These are phyloP conservation scores for Ormosia emarginata DNA, from an alignment of 306 rosid species.

Conservation along the genomic window DNA sequence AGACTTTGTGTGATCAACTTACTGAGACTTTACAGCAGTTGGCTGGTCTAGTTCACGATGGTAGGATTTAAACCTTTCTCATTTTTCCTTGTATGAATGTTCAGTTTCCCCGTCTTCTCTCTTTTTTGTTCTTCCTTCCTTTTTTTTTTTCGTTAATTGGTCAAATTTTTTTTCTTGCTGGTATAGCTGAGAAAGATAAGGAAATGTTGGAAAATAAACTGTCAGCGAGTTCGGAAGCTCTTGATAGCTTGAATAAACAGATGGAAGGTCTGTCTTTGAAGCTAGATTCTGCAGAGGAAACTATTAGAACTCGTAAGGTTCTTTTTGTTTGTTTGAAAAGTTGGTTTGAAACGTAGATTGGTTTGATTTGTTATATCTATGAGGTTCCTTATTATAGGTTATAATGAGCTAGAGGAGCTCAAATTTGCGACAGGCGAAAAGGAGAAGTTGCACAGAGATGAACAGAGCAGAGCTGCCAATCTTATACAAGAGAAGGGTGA, in stretches of 20 bases:
- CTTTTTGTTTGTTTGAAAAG: background rate
- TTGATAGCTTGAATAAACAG: slow-evolving; percentile 69
- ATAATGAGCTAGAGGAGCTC: slow-evolving; percentile 56
- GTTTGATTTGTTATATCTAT: slow-evolving; percentile 11
- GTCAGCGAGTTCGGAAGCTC: slow-evolving; percentile 53
- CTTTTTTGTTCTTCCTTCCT: background rate
- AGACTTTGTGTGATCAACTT: slow-evolving; percentile 78
- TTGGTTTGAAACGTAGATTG: background rate
- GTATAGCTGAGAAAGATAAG: slow-evolving; percentile 77
- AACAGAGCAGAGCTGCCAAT: slow-evolving; percentile 46
- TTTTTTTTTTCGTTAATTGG: background rate
- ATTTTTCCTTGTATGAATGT: background rate
- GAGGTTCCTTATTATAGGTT: slow-evolving; percentile 45
- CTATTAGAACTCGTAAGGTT: slow-evolving; percentile 58
- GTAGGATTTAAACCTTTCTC: slow-evolving; percentile 26
- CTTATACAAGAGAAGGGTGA: slow-evolving; percentile 71
- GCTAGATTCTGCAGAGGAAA: slow-evolving; percentile 60
- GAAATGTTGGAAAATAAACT: slow-evolving; percentile 65
- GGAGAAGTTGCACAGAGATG: slow-evolving; percentile 53
- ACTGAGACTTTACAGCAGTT: slow-evolving; percentile 74
- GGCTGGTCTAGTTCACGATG: slow-evolving; percentile 76
- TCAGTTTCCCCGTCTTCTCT: background rate
- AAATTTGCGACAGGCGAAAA: slow-evolving; percentile 54
- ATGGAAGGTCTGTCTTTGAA: slow-evolving; percentile 67
- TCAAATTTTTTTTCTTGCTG: background rate